These are phyloP conservation scores for Fragaria nilgerrensis DNA, from an alignment of 306 rosid species.

Conservation along the genomic window DNA sequence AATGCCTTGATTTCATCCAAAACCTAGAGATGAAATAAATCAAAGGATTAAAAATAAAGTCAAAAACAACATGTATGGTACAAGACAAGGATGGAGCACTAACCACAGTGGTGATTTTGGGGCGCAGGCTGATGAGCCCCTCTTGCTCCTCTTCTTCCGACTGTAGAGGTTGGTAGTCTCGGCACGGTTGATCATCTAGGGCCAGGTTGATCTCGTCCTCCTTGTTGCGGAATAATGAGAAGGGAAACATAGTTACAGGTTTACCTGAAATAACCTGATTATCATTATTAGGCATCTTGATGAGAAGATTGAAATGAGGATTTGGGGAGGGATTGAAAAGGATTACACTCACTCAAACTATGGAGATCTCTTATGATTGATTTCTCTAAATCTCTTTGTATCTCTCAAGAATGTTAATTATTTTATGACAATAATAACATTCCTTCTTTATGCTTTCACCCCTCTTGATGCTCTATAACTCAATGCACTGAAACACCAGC, in stretches of 20 bases:
- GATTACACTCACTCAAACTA: neutral
- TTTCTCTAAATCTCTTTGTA: neutral
- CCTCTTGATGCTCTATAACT: neutral
- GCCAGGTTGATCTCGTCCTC: neutral
- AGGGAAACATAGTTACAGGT: neutral
- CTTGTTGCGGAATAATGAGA: neutral
- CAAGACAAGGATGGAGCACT: neutral
- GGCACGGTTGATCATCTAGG: neutral
- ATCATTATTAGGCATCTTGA: neutral
- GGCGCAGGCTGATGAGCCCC: neutral
- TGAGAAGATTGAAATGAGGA: neutral
- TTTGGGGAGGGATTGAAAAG: neutral
- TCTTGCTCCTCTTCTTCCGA: neutral
- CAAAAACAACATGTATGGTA: neutral
- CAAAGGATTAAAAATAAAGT: neutral
- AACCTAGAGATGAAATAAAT: neutral
- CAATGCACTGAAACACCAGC: neutral
- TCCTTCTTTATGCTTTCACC: neutral
- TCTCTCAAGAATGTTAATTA: neutral
- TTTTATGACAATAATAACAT: neutral
- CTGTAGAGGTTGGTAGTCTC: neutral
- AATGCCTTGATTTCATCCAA: slow-evolving; percentile 32
- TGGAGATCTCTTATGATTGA: neutral
- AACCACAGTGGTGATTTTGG: neutral
- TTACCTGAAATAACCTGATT: neutral